Percentiles rank a stretch among this genome's conserved stretches.
Evolutionary conservation across 2,329 filamentous ascomycete genomes (phyloP).

Genomic region (Colletotrichum lindemuthianum): DNA sequence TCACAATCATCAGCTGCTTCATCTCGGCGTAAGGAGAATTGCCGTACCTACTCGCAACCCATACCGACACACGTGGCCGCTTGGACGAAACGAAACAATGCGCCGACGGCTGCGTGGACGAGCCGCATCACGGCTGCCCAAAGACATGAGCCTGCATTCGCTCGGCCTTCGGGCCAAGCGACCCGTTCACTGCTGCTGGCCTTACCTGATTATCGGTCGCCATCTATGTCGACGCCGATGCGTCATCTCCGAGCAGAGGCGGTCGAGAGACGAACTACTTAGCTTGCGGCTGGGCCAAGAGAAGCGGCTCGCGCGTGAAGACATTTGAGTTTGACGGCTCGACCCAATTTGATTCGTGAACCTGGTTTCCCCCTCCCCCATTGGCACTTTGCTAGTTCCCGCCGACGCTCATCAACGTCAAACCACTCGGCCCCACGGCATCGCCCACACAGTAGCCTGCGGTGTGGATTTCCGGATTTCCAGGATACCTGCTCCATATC

Average conservation of each 20-base stretch:
- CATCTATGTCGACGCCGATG: conserved; percentile 6
- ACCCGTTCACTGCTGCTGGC: background rate
- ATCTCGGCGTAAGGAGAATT: conserved; percentile 12
- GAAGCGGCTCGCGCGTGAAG: conserved; percentile 3
- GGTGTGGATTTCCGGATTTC: conserved; percentile 21
- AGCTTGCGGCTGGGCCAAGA: background rate
- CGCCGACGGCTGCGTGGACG: conserved; percentile 13
- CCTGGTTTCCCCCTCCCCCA: conserved; percentile 9
- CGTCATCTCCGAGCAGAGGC: conserved; percentile 15
- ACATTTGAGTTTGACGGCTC: conserved; percentile 5
- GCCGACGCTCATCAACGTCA: conserved; percentile 24
- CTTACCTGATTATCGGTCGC: conserved; percentile 10
- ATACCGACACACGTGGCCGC: conserved; percentile 17
- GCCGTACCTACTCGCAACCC: conserved; percentile 10
- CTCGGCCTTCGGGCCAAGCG: conserved; percentile 6
- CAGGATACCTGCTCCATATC: background rate
- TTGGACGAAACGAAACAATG: conserved; percentile 34
- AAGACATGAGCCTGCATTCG: conserved; percentile 11
- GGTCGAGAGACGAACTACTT: conserved; percentile 11
- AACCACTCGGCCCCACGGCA: conserved; percentile 26
- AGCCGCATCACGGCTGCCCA: background rate
- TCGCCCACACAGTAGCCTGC: conserved; percentile 19
- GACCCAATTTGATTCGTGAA: background rate
- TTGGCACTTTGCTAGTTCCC: conserved; percentile 20
- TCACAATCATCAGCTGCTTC: background rate